A percentile compares a stretch with the other conserved stretches of the same genome.
These are phyloP conservation scores for Boletellus dicymbophilus DNA, from an alignment of 1,284 basidiomycete species.

Conservation along the genomic window DNA sequence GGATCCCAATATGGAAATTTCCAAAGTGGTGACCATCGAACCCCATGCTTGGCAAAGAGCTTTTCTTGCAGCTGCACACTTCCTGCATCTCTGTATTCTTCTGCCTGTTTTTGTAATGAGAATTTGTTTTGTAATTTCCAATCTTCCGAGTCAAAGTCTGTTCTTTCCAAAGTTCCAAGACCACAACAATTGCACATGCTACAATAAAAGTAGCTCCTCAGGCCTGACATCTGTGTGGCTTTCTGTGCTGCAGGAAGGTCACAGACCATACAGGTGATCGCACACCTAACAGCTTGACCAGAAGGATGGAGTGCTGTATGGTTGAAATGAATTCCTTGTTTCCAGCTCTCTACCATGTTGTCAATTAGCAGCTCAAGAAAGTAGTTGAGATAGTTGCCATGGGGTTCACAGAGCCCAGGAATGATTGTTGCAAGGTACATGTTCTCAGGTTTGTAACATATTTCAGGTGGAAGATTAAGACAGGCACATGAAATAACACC, in stretches of 20 bases:
- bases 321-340: conserved; percentile 24
- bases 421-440: conserved; percentile 34
- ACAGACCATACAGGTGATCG: conserved; percentile 28
- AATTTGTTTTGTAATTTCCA: conserved; percentile 22
- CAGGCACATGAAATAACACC: conserved; percentile 8
- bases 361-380: conserved; percentile 27
- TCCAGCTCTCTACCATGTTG: conserved; percentile 28
- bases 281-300: conserved; percentile 11
- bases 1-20: background rate
- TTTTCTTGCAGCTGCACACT: background rate
- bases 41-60: background rate
- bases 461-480: conserved; percentile 29
- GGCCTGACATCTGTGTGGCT: conserved; percentile 3
- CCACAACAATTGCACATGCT: conserved; percentile 27
- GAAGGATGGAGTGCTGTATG: conserved; percentile 17
- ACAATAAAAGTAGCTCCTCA: conserved; percentile 32
- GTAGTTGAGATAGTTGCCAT: conserved; percentile 25
- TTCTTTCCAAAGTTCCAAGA: conserved; percentile 13
- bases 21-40: background rate
- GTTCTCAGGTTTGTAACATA: conserved; percentile 31
- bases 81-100: conserved; percentile 19
- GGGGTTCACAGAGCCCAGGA: conserved; percentile 25
- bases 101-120: conserved; percentile 17
- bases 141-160: conserved; percentile 32
- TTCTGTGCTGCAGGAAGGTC: conserved; percentile 39